A percentile compares a stretch with the other conserved stretches of the same genome.
Evolutionary conservation across 129 eudicot genomes (phyloP).

Genomic region (Flaveria linearis): DNA sequence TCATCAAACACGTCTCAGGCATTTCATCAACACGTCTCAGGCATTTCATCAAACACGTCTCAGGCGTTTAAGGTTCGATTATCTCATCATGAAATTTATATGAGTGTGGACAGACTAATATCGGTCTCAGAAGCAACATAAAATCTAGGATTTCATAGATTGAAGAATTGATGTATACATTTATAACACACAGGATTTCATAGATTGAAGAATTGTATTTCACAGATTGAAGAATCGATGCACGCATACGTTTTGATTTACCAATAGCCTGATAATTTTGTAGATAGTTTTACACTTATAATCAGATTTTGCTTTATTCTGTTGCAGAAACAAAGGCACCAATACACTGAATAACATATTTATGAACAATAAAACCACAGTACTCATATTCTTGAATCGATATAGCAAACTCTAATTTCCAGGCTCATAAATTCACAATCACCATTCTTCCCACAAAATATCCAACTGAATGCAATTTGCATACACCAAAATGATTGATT

Average conservation of each 20-base stretch:
- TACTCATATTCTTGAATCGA: neutral
- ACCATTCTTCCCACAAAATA: conserved; percentile 22
- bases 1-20: conserved; percentile 50
- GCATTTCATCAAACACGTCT: conserved; percentile 64
- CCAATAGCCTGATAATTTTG: neutral
- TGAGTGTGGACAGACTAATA: neutral
- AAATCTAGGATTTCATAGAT: neutral
- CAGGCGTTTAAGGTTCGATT: neutral
- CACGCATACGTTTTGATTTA: neutral
- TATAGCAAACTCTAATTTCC: neutral
- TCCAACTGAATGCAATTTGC: conserved; percentile 25
- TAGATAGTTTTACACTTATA: neutral
- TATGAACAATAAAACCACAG: neutral
- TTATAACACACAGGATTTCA: neutral
- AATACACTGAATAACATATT: no score
- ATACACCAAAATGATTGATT: conserved; percentile 30
- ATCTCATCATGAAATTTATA: no score
- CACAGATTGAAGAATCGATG: neutral
- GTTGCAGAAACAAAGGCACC: neutral
- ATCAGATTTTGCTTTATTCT: neutral
- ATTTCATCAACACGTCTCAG: conserved; percentile 26
- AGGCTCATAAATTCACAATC: neutral
- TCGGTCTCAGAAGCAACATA: neutral
- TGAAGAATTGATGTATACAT: no score
- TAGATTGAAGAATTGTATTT: neutral